Base-by-base conservation (phyloP, 106 monocot species). In the Acorus calamus region DNA sequence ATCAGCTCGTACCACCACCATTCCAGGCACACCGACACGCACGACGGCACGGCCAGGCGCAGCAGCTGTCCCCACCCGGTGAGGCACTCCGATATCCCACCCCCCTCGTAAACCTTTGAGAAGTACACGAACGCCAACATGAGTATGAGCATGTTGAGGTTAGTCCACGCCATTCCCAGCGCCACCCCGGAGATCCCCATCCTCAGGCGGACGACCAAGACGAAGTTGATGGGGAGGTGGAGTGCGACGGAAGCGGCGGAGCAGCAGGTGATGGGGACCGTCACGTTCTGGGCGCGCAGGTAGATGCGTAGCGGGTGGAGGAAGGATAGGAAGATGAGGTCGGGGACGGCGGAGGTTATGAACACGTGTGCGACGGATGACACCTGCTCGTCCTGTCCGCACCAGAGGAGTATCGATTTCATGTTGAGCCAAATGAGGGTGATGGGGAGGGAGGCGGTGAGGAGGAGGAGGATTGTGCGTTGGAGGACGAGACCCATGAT, bases 1-100 rank as follows among this genome's bases (percentile, higher is more conserved):
- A 87, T 87, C 53, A 87, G 69, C 74, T 87, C 87, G 55, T 87
- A 87, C 87, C 87, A 87, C 87, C 87, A 87, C 87, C 87, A 85
- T 53, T 85, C 85, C 5, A 87, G 59, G 61, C 93, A 94, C 45
- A 94, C 93, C 4, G 93, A 86, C 3, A 63, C 77, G 75, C 89
- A 89, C 4, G 77, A 86, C 3, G 92, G 92, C 6, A 85, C 51
- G 4, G 92, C 82, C 9, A 93, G 85, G 8, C 67, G 63, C 52
- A 93, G 76, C 62, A 93, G 80, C 14, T 62, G 13, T 50, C 76
- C 64, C 92, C 92, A 93, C 2, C 84, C 88, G 0, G 73, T 69
- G 12, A 93, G 71, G 49, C 79, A 84, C 67, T 88, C 88, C 4
- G 46, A 28, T 28, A 28, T 0, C 28, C 92, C 88, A 93, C 5